These are phyloP conservation scores for Pyrenochaeta sp. DNA, from an alignment of 2,329 filamentous ascomycete species.

Conservation along the genomic window DNA sequence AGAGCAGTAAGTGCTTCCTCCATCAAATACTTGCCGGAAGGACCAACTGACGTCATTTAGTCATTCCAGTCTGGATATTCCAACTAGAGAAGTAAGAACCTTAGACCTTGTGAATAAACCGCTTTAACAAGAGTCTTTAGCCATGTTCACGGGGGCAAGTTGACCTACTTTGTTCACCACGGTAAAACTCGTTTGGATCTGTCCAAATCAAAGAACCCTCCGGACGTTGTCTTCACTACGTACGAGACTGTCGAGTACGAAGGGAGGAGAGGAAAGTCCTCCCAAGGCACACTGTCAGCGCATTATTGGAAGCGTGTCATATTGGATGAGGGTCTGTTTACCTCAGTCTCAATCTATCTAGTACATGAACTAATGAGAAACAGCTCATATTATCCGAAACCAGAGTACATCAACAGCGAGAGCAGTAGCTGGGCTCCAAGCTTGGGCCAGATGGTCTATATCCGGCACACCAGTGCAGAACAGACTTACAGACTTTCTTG, in stretches of 20 bases:
- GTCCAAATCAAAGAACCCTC: not conserved
- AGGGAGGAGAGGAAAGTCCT: constrained; percentile 2
- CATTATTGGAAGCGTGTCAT: constrained; percentile 50
- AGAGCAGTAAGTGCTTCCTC: no score
- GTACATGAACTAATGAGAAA: no score
- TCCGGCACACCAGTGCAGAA: constrained; percentile 54
- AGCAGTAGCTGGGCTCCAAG: constrained; percentile 47
- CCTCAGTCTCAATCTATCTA: no score
- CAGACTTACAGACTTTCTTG: constrained; percentile 19
- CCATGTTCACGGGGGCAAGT: no score
- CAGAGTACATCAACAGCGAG: constrained; percentile 7
- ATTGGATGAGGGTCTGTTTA: constrained; percentile 38
- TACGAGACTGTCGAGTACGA: constrained; percentile 11
- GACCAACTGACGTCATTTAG: no score
- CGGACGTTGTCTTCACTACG: constrained; percentile 10
- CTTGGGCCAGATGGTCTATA: constrained; percentile 60
- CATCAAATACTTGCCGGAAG: no score
- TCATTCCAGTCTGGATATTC: no score
- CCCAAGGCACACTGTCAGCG: constrained; percentile 20
- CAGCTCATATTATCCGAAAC: constrained; percentile 38
- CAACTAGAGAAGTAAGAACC: no score
- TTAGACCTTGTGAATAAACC: no score
- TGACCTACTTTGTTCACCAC: constrained; percentile 1
- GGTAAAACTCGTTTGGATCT: constrained; percentile 6
- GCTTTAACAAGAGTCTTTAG: no score